Evolutionary conservation across 1,284 basidiomycete genomes (phyloP).

Genomic region (Earliella scabrosa): DNA sequence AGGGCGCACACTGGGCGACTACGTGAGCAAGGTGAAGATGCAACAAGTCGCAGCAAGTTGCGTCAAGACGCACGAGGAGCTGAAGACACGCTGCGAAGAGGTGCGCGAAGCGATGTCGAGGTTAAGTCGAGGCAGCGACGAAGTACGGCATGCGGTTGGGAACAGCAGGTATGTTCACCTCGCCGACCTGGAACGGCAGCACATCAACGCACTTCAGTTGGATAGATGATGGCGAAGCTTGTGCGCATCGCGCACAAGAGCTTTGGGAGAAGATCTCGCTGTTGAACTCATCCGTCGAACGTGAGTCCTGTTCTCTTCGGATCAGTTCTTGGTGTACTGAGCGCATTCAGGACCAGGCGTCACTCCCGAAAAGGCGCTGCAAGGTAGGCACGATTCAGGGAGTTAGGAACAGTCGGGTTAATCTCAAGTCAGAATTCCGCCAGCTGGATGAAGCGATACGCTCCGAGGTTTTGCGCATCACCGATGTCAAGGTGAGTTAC

Average conservation of each 20-base stretch:
- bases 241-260: constrained; percentile 59
- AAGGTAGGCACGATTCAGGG: constrained; percentile 46
- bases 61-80: constrained; percentile 68
- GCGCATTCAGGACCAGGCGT: constrained; percentile 46
- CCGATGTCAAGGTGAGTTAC: constrained; percentile 59
- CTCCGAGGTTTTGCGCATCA: constrained; percentile 59
- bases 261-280: constrained; percentile 59
- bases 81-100: constrained; percentile 55
- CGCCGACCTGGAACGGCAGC: neutral
- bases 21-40: constrained; percentile 80
- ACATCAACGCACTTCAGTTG: constrained; percentile 42
- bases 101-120: constrained; percentile 56
- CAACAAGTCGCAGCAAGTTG: constrained; percentile 78
- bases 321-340: too few relatives aligned
- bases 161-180: constrained; percentile 47
- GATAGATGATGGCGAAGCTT: constrained; percentile 62
- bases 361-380: constrained; percentile 55
- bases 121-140: constrained; percentile 62
- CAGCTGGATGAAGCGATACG: constrained; percentile 65
- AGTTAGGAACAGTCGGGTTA: neutral
- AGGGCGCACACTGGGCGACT: constrained; percentile 75
- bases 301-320: constrained; percentile 11
- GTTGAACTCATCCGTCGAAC: constrained; percentile 53
- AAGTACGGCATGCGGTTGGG: constrained; percentile 54
- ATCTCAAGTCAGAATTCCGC: constrained; percentile 54